A percentile compares a stretch with the other conserved stretches of the same genome.
phyloP scores from a whole-genome alignment of 208 protist genomes.

The Leishmania lainsoni region DNA sequence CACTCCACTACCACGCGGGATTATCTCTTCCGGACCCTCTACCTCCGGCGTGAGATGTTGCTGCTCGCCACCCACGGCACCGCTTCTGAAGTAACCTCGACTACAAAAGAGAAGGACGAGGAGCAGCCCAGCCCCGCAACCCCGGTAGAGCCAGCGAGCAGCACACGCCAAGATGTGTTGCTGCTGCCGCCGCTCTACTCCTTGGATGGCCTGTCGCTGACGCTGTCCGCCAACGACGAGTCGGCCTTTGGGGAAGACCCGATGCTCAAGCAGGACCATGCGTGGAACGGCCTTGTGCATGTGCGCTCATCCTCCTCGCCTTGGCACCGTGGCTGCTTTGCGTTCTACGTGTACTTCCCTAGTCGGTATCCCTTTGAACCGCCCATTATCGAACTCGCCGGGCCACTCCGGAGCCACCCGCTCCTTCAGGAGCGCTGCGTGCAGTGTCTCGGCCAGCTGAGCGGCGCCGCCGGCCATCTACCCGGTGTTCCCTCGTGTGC shows the following conservation, averaged over 20 bases:
- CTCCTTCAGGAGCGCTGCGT: slow-evolving; percentile 39
- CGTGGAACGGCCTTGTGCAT: slow-evolving; percentile 57
- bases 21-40: slow-evolving; percentile 55
- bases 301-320: slow-evolving; percentile 48
- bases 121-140: neutral
- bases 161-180: slow-evolving; percentile 9
- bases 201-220: slow-evolving; percentile 6
- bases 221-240: neutral
- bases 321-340: slow-evolving; percentile 71
- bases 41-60: slow-evolving; percentile 60
- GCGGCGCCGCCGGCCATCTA: slow-evolving; percentile 1
- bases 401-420: slow-evolving; percentile 60
- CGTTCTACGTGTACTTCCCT: slow-evolving; percentile 61
- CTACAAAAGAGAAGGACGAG: neutral
- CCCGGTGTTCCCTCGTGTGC: neutral
- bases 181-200: slow-evolving; percentile 27
- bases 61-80: slow-evolving; percentile 14
- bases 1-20: slow-evolving; percentile 34
- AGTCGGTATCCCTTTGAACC: slow-evolving; percentile 69
- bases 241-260: slow-evolving; percentile 9
- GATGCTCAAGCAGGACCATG: slow-evolving; percentile 20
- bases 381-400: slow-evolving; percentile 49
- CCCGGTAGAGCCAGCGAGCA: neutral
- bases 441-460: slow-evolving; percentile 7
- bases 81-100: neutral